phyloP scores from a whole-genome alignment of 371 early-diverging fungal species.

The Hamiltosporidium tvaerminnensis region DNA sequence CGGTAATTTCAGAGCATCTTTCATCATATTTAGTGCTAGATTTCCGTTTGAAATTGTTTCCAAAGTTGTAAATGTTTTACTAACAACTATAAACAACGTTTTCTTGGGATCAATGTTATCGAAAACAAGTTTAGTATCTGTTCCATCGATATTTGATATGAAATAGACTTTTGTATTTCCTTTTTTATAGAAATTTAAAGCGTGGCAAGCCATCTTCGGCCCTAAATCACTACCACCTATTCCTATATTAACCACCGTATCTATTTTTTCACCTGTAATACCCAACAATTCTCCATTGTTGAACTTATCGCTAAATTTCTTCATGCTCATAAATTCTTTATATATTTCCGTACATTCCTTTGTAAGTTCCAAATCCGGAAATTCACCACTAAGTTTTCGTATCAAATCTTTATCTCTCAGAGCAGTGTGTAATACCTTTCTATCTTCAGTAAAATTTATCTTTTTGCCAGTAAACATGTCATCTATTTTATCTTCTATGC shows the following conservation, averaged over 20 bases:
- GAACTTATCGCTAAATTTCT: constrained; percentile 62
- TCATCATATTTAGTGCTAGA: constrained; percentile 58
- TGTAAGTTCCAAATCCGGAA: constrained; percentile 63
- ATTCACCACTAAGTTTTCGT: constrained; percentile 63
- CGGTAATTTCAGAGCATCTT: constrained; percentile 1
- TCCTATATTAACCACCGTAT: constrained; percentile 89
- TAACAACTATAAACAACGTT: constrained; percentile 81
- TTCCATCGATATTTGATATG: constrained; percentile 92
- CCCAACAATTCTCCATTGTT: constrained; percentile 75
- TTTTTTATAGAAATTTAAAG: constrained; percentile 69
- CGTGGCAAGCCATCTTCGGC: constrained; percentile 90
- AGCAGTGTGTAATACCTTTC: constrained; percentile 83
- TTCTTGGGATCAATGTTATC: constrained; percentile 69
- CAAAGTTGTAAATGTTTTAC: constrained; percentile 93
- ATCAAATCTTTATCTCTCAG: constrained; percentile 68
- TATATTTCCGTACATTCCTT: constrained; percentile 59
- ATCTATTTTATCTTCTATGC: constrained; percentile 29
- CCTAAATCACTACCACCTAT: constrained; percentile 99
- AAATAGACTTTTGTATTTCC: constrained; percentile 65
- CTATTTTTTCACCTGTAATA: constrained; percentile 74
- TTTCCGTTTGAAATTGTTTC: constrained; percentile 90
- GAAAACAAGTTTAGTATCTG: constrained; percentile 73
- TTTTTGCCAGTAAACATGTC: constrained; percentile 80
- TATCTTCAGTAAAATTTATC: constrained; percentile 89
- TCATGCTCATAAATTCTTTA: constrained; percentile 76